Evolutionary conservation across 1,284 basidiomycete genomes (phyloP), one percentile per base, ranked within the genome.

Genomic region (Leccinum colubrinum): DNA sequence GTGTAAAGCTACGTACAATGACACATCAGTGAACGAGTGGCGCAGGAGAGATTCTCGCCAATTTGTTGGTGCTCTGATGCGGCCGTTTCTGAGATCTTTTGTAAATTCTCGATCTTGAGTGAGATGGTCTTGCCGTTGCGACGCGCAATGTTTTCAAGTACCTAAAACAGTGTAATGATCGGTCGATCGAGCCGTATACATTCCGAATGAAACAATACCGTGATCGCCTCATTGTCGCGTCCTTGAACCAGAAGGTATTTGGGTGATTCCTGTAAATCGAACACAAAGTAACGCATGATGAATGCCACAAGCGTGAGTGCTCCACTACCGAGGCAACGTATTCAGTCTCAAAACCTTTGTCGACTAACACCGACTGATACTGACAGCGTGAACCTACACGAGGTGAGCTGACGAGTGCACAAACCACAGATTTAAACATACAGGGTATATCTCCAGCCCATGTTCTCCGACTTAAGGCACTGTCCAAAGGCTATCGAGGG

Each of bases 381-480:
- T 67, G 61, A 81, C 78, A 81, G 69, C 6, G 73, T 75, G 63
- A 78, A 78, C 35, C 80, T 81, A 58, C 14, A 30, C 2, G 37
- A 2, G 3, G 43, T 71, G 39, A 63, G 30, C 33, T 11, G 25
- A 62, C 15, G 39, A 55, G 46, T 25, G 6, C 6, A 6, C 3
- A 41, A 1, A 50, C 25, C 30, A 43, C 43, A 35, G 0, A 1
- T 14, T 62, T 48, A 6, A 9, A 69, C 71, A 61, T 73, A 86
- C 82, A 83, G 77, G 30, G 83, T 81, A 73, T 86, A 87, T 68
- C 86, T 77, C 86, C 86, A 87, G 22, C 86, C 86, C 76, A 80
- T 81, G 70, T 87, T 87, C 59, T 78, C 70, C 2, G 71, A 73
- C 59, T 74, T 77, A 2, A 75, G 70, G 65, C 86, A 86, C 39